Conservation (phyloP, 345 rosid genomes). For the Jatropha curcas region DNA sequence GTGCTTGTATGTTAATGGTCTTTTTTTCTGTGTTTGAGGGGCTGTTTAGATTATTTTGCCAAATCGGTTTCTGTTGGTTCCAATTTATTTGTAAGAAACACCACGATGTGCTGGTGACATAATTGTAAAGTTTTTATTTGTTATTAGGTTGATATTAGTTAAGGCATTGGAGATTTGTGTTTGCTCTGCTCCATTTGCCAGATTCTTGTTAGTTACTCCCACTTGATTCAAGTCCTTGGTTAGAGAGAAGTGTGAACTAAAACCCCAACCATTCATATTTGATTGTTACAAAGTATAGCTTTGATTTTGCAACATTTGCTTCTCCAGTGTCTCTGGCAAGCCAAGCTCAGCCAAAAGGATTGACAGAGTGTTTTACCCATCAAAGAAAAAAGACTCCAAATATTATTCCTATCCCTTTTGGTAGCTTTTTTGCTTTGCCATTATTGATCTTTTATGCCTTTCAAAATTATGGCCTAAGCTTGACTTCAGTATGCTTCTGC, state of each 20-base stretch:
- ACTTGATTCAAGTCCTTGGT: conserved; percentile 7
- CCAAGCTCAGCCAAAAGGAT: background rate
- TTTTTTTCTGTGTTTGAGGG: conserved; percentile 36
- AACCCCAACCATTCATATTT: conserved; percentile 19
- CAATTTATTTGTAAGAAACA: conserved; percentile 35
- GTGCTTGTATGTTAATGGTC: conserved; percentile 20
- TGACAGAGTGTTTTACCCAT: background rate
- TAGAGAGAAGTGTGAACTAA: conserved; percentile 24
- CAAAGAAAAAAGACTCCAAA: background rate
- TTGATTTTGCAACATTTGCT: background rate
- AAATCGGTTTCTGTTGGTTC: conserved; percentile 39
- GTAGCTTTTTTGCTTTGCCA: background rate
- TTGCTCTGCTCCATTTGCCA: conserved; percentile 32
- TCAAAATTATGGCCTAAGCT: background rate
- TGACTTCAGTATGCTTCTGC: background rate
- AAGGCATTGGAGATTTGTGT: conserved; percentile 37
- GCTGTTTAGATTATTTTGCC: conserved; percentile 40
- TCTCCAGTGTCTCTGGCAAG: background rate
- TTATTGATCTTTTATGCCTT: too few relatives aligned
- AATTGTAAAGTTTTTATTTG: conserved; percentile 50
- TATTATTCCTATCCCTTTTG: background rate
- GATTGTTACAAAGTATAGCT: conserved; percentile 4
- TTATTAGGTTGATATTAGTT: conserved; percentile 41
- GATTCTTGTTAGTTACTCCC: conserved; percentile 25
- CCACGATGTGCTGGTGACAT: conserved; percentile 42